Base-by-base conservation (phyloP, 352 stramenopile species). In the Phytophthora sojae region DNA sequence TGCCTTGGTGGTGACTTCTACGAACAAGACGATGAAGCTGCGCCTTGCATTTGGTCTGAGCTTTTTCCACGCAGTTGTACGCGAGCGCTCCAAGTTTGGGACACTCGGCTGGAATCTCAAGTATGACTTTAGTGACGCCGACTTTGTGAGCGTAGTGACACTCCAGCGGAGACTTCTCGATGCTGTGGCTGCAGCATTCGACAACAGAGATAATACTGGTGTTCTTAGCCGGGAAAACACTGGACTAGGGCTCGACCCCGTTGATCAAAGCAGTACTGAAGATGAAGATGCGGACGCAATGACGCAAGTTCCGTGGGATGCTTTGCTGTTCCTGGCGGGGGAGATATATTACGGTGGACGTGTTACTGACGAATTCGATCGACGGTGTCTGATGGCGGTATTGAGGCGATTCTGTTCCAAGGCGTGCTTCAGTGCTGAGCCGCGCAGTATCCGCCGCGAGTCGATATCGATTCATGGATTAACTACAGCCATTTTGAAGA, bases 341-440 rank as follows among this genome's bases (percentile, higher is more conserved):
- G 84, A 96, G 57, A 92, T 94, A 25, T 93, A 93, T 61, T 96
- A 96, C 25, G 89, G 89, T 35, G 89, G 88, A 0, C 80, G 89
- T 19, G 86, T 96, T 19, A 96, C 89, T 2, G 89, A 96, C 60
- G 88, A 95, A 52, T 94, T 91, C 37, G 88, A 95, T 64, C 86
- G 86, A 0, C 81, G 85, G 0, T 93, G 84, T 35, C 69, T 95
- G 2, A 82, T 91, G 71, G 67, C 85, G 0, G 94, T 90, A 23
- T 67, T 96, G 4, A 77, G 74, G 2, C 81, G 85, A 4, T 95
- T 94, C 59, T 92, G 79, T 26, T 93, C 82, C 0, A 61, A 67
- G 19, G 2, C 35, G 2, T 68, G 58, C 15, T 63, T 68, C 19
- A 67, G 44, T n/a, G 19, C 45, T 6, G 56, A 57, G 39, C 1